Conservation (phyloP, 192 early-diverging fungal genomes). For the Backusella liffmaniae region DNA sequence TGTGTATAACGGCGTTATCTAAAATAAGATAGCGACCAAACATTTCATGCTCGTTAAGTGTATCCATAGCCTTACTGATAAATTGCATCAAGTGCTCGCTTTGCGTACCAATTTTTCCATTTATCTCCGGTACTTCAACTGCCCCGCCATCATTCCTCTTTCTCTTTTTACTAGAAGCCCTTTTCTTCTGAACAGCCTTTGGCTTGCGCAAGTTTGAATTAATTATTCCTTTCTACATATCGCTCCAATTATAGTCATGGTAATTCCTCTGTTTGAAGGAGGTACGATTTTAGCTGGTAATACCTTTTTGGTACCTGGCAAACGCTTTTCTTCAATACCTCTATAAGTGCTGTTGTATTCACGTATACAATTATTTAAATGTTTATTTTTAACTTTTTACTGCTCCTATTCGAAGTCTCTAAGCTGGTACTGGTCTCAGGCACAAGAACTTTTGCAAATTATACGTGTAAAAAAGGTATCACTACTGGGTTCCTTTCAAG, state of each 20-base stretch:
- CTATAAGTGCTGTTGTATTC: not conserved
- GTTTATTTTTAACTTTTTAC: not conserved
- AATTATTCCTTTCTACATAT: conserved; percentile 2
- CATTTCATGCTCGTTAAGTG: conserved; percentile 8
- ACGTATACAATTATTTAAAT: not conserved
- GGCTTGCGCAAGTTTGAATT: not conserved
- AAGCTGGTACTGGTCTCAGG: not conserved
- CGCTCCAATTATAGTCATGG: not conserved
- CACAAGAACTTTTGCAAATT: conserved; percentile 1
- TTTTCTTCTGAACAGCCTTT: not conserved
- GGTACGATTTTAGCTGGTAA: too few species aligned
- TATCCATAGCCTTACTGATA: conserved; percentile 16
- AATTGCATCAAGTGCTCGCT: conserved; percentile 6
- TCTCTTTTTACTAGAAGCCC: not conserved
- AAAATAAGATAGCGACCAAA: conserved; percentile 13
- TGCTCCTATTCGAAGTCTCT: not conserved
- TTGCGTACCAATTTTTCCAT: conserved; percentile 2
- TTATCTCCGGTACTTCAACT: conserved; percentile 8
- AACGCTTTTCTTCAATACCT: too few species aligned
- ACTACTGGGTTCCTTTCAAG: too few species aligned
- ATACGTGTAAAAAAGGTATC: conserved; percentile 6
- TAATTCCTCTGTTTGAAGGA: conserved; percentile 9
- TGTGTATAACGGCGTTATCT: conserved; percentile 14
- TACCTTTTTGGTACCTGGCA: too few species aligned
- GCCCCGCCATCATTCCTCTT: not conserved